A percentile compares a stretch with the other conserved stretches of the same genome.
phyloP scores from a whole-genome alignment of 202 grass and related monocot genomes.

The Carex arenaria region DNA sequence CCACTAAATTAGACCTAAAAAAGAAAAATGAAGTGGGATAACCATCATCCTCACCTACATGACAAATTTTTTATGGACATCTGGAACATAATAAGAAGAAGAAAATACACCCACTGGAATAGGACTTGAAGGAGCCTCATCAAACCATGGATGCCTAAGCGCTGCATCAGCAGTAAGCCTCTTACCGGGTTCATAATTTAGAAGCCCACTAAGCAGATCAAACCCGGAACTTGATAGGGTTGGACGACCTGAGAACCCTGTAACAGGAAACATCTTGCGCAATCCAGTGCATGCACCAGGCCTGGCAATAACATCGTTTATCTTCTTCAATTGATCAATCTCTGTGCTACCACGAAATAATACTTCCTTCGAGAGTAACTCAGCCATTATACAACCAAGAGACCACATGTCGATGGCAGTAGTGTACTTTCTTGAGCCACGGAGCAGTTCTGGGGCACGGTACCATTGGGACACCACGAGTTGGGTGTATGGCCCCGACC shows the following conservation, averaged over 20 bases:
- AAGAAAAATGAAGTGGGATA: not conserved
- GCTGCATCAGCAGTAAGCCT: constrained; percentile 29
- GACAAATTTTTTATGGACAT: not conserved
- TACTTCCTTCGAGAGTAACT: constrained; percentile 21
- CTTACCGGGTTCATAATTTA: constrained; percentile 24
- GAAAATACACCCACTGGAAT: not conserved
- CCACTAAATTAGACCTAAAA: not conserved
- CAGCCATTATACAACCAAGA: constrained; percentile 39
- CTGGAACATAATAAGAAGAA: not conserved
- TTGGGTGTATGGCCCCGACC: not conserved
- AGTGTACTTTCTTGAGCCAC: constrained; percentile 11
- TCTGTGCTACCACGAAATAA: not conserved
- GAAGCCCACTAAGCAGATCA: constrained; percentile 23
- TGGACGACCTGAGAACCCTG: not conserved
- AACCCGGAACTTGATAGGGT: constrained; percentile 24
- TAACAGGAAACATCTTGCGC: not conserved
- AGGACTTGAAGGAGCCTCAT: not conserved
- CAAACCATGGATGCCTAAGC: constrained; percentile 35
- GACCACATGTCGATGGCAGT: constrained; percentile 29
- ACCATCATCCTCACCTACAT: not conserved
- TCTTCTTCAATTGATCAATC: constrained; percentile 7
- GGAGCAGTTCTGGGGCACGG: constrained; percentile 29
- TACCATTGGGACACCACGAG: constrained; percentile 15
- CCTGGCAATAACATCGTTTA: not conserved
- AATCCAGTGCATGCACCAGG: not conserved